Evolutionary conservation across 176 grass and related monocot species (phyloP).

Genomic region (Canna indica): DNA sequence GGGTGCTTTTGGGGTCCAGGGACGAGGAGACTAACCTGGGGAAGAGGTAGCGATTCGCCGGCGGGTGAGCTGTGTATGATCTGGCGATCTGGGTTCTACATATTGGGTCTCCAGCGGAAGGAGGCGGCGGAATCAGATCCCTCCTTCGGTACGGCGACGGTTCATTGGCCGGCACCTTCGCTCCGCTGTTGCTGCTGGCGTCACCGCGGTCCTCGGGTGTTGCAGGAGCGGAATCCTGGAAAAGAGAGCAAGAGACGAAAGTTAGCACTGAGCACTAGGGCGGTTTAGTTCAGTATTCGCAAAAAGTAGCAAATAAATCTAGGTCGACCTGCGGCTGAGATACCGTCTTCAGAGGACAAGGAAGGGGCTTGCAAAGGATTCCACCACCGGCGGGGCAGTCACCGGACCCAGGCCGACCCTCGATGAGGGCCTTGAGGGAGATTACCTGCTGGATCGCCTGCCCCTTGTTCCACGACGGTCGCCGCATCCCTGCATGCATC

Average conservation of each 20-base stretch:
- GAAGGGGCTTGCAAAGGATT: constrained; percentile 12
- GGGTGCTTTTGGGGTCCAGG: no score
- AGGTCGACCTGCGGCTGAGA: constrained; percentile 19
- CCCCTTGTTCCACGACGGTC: constrained; percentile 49
- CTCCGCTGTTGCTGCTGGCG: background rate
- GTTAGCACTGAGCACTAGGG: background rate
- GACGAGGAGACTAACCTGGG: constrained; percentile 11
- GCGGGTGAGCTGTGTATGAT: constrained; percentile 6
- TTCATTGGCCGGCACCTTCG: background rate
- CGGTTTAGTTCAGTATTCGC: background rate
- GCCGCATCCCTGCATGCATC: constrained; percentile 33
- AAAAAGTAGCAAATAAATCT: background rate
- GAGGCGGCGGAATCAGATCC: constrained; percentile 10
- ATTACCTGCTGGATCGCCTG: constrained; percentile 50
- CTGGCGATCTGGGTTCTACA: background rate
- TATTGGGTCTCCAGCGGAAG: background rate
- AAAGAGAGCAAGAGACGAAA: background rate
- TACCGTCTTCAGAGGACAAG: background rate
- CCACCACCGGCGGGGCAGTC: constrained; percentile 16
- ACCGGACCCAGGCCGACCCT: constrained; percentile 26
- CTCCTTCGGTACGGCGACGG: constrained; percentile 31
- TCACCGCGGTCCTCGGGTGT: constrained; percentile 12
- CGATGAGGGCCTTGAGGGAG: constrained; percentile 38
- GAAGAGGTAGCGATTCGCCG: constrained; percentile 13
- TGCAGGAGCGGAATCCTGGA: constrained; percentile 1